A percentile compares a stretch with the other conserved stretches of the same genome.
These are phyloP conservation scores for Telopea speciosissima DNA, from an alignment of 177 flowering plant genomes.

Conservation along the genomic window DNA sequence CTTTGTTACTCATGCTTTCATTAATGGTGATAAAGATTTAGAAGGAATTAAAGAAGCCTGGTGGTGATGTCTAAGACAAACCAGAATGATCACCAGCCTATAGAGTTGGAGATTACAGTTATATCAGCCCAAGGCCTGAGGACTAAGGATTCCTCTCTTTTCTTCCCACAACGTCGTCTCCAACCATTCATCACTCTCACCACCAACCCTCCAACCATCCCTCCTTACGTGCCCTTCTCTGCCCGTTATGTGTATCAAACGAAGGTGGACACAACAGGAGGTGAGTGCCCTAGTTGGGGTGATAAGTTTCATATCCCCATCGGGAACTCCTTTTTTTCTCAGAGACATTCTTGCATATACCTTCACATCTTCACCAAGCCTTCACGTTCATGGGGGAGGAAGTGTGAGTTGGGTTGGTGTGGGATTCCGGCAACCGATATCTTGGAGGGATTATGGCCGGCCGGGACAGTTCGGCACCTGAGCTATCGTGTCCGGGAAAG, in stretches of 20 bases:
- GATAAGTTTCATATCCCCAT: conserved; percentile 30
- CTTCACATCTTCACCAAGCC: conserved; percentile 32
- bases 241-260: conserved; percentile 16
- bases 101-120: conserved; percentile 23
- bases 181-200: conserved; percentile 6
- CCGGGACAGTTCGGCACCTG: conserved; percentile 22
- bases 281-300: conserved; percentile 35
- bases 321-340: conserved; percentile 19
- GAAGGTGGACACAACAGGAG: conserved; percentile 28
- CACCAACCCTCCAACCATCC: neutral
- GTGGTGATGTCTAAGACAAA: too few species aligned
- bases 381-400: conserved; percentile 23
- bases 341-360: conserved; percentile 20
- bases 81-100: neutral
- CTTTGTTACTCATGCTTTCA: too few species aligned
- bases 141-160: neutral
- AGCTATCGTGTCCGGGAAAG: conserved; percentile 37
- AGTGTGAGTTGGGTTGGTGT: conserved; percentile 36
- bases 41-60: neutral
- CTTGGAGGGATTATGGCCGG: conserved; percentile 20
- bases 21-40: too few species aligned
- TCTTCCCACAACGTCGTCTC: conserved; percentile 1
- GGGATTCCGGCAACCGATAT: conserved; percentile 35
- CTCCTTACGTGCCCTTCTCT: neutral
- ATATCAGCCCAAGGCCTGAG: conserved; percentile 13